Percentiles rank a stretch among this genome's conserved stretches.
Conservation (phyloP, 495 filamentous ascomycete species). For the Mycothermus thermophilus region DNA sequence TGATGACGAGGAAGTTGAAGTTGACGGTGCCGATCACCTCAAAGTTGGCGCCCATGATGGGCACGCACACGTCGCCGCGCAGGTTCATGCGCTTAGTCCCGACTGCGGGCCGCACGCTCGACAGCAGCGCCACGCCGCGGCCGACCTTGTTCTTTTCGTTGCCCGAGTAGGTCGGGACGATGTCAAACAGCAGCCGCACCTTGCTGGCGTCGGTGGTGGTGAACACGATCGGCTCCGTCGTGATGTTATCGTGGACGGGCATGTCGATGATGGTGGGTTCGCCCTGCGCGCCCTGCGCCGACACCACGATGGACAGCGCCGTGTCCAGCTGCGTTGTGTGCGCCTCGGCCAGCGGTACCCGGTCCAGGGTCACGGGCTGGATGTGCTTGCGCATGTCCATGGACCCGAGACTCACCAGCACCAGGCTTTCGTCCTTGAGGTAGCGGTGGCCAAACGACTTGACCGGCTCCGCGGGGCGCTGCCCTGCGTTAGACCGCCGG, state of each 20-base stretch:
- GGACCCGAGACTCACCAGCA: constrained; percentile 82
- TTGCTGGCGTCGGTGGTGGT: constrained; percentile 60
- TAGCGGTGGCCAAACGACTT: constrained; percentile 96
- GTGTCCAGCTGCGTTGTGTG: constrained; percentile 90
- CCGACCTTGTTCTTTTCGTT: constrained; percentile 74
- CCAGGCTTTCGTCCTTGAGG: constrained; percentile 73
- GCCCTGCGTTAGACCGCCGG: constrained; percentile 27
- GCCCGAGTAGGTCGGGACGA: constrained; percentile 95
- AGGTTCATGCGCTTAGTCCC: constrained; percentile 68
- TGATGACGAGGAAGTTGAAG: constrained; percentile 93
- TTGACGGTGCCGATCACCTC: constrained; percentile 89
- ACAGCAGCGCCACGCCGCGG: constrained; percentile 81
- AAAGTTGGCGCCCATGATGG: constrained; percentile 68
- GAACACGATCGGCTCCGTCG: constrained; percentile 84
- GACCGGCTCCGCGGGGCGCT: constrained; percentile 51
- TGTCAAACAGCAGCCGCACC: constrained; percentile 85
- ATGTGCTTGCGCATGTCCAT: constrained; percentile 81
- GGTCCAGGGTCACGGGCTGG: constrained; percentile 75
- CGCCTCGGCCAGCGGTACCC: constrained; percentile 70
- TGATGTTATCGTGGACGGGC: constrained; percentile 84
- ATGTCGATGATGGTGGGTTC: constrained; percentile 82
- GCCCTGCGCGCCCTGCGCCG: constrained; percentile 74
- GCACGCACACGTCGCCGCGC: constrained; percentile 85
- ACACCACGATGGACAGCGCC: constrained; percentile 79
- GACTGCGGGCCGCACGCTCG: constrained; percentile 64